Evolutionary conservation across 345 rosid genomes (phyloP), one percentile per base, ranked within the genome.

Genomic region (Eucalyptus sp.): DNA sequence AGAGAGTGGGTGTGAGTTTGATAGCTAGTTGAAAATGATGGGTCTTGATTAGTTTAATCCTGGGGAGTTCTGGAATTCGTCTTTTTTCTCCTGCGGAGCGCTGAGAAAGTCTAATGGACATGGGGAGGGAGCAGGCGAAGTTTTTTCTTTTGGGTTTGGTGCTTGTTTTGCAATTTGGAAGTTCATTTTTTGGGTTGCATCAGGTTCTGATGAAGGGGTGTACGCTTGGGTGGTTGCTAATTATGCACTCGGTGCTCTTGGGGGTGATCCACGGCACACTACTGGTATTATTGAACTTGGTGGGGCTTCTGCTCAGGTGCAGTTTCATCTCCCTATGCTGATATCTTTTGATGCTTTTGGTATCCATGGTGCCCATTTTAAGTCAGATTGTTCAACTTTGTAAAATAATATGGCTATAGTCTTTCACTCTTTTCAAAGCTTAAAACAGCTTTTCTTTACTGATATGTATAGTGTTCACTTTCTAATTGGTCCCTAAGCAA

Each of bases 161-260:
- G 58, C n/a, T 25, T 58, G 86, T 31, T 80, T 85, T 91, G 89
- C 90, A 52, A 83, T 58, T 89, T 89, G 52, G 85, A 88, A 89
- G 52, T 68, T 64, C 20, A 60, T 41, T 44, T 46, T 25, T 37
- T 44, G 90, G 16, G 76, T 87, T 95, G 33, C 16, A 51, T 71
- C 89, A 90, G 99, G 99, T n/a, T 96, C 99, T 88, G 99, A 98
- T 92, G 99, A 98, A 90, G 99, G 99, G 52, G 79, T 94, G 37
- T 98, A 96, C 89, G 99, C 99, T 91, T 98, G 99, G 99, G 94
- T 95, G 90, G 95, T 95, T 90, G 99, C 98, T 6, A 98, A 97
- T 87, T 93, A 95, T 86, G 99, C 98, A 8, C 93, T 94, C 29
- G 97, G 97, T 87, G 92, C 92, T 17, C 96, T 98, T 89, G 99